A percentile compares a stretch with the other conserved stretches of the same genome.
Evolutionary conservation across 805 yeast species (phyloP).

Genomic region (Tetrapisispora pingtungensis): DNA sequence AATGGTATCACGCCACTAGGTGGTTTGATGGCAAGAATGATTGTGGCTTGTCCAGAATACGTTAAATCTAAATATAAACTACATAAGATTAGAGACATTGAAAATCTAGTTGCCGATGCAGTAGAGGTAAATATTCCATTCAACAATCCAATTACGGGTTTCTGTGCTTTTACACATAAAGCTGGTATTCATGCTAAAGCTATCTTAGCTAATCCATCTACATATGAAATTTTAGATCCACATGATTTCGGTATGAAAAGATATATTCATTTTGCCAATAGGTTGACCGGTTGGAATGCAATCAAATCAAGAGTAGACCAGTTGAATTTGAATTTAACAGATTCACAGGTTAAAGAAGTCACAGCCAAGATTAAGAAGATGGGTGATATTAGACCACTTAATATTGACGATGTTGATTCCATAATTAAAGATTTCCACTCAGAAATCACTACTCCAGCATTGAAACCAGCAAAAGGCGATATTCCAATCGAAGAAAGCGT

Average conservation of each 20-base stretch:
- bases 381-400: slow-evolving; percentile 90
- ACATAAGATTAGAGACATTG: slow-evolving; percentile 91
- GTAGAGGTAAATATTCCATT: slow-evolving; percentile 95
- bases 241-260: slow-evolving; percentile 91
- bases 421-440: slow-evolving; percentile 90
- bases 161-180: slow-evolving; percentile 98
- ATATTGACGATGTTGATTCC: slow-evolving; percentile 94
- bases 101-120: slow-evolving; percentile 91
- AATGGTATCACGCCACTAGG: slow-evolving; percentile 97
- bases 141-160: slow-evolving; percentile 97
- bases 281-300: slow-evolving; percentile 98
- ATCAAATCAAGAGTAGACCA: slow-evolving; percentile 97
- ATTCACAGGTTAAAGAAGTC: slow-evolving; percentile 91
- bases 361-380: slow-evolving; percentile 85
- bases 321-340: slow-evolving; percentile 79
- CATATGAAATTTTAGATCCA: slow-evolving; percentile 93
- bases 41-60: slow-evolving; percentile 94
- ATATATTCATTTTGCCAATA: slow-evolving; percentile 94
- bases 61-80: slow-evolving; percentile 89
- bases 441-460: slow-evolving; percentile 28
- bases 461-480: slow-evolving; percentile 4
- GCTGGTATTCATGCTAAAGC: slow-evolving; percentile 99
- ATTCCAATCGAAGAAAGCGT: slow-evolving; percentile 4
- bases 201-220: slow-evolving; percentile 93
- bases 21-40: slow-evolving; percentile 98